Evolutionary conservation across 495 filamentous ascomycete species (phyloP).

Genomic region (Penicillium angulare): DNA sequence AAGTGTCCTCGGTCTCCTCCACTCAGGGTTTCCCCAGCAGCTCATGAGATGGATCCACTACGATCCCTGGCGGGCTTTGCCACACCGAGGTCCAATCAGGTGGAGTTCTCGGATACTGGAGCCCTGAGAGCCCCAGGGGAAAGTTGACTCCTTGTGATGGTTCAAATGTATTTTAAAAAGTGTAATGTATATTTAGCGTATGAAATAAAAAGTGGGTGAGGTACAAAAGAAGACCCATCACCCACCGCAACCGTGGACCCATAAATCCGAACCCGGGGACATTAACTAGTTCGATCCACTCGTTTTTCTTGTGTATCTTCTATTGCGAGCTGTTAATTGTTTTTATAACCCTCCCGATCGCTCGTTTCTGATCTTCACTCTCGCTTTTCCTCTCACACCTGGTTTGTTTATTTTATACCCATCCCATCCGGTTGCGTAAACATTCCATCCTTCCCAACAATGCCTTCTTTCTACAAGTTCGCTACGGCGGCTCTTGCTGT

Average conservation of each 20-base stretch:
- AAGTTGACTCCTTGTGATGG: neutral
- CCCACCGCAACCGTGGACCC: neutral
- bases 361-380: neutral
- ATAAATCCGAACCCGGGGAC: neutral
- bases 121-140: neutral
- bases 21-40: conserved; percentile 20
- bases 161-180: no score
- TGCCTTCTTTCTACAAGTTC: conserved; percentile 35
- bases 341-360: neutral
- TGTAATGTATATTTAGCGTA: no score
- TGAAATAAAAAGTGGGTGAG: no score
- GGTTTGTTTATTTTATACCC: neutral
- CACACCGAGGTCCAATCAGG: conserved; percentile 10
- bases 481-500: conserved; percentile 36
- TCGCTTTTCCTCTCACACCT: neutral
- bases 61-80: conserved; percentile 1
- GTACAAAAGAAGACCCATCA: neutral
- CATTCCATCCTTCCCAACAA: conserved; percentile 8
- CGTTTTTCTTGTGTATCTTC: neutral
- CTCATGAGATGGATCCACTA: conserved; percentile 13
- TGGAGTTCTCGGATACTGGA: neutral
- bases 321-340: no score
- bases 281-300: neutral
- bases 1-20: neutral
- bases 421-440: neutral